Evolutionary conservation across 352 stramenopile genomes (phyloP).

Genomic region (Plasmopara muralis): DNA sequence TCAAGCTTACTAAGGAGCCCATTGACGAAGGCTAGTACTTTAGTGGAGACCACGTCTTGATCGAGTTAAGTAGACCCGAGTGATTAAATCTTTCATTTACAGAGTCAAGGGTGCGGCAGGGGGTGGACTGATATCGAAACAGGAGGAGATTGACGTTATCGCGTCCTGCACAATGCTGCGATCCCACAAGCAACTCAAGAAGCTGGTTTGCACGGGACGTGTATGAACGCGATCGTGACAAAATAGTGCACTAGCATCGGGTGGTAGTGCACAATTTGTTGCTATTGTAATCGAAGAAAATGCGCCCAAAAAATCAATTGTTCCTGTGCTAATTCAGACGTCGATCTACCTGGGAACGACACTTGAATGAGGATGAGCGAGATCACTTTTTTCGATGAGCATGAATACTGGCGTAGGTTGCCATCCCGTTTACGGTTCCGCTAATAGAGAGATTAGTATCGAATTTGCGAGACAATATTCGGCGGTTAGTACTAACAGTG

Average conservation of each 20-base stretch:
- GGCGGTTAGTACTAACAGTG: slow-evolving; percentile 34
- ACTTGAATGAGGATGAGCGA: slow-evolving; percentile 52
- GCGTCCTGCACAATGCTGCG: slow-evolving; percentile 83
- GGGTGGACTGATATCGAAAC: slow-evolving; percentile 67
- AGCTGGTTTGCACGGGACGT: slow-evolving; percentile 51
- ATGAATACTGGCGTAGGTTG: slow-evolving; percentile 39
- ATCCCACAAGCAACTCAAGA: slow-evolving; percentile 65
- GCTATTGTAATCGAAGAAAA: slow-evolving; percentile 61
- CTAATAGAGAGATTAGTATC: slow-evolving; percentile 31
- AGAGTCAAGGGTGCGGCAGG: slow-evolving; percentile 54
- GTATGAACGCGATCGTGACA: slow-evolving; percentile 84
- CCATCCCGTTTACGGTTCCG: slow-evolving; percentile 29
- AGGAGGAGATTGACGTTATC: slow-evolving; percentile 79
- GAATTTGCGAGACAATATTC: slow-evolving; percentile 46
- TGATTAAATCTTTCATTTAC: slow-evolving; percentile 76
- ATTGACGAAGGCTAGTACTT: slow-evolving; percentile 60
- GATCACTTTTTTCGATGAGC: slow-evolving; percentile 43
- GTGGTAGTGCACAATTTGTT: slow-evolving; percentile 62
- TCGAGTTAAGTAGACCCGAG: slow-evolving; percentile 49
- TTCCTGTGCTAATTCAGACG: slow-evolving; percentile 77
- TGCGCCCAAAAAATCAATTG: slow-evolving; percentile 70
- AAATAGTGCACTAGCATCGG: slow-evolving; percentile 85
- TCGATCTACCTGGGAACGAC: slow-evolving; percentile 47
- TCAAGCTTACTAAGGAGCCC: slow-evolving; percentile 44
- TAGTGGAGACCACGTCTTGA: slow-evolving; percentile 72